These are phyloP conservation scores for Venturia carpophila DNA, from an alignment of 2,329 filamentous ascomycete species.

Conservation along the genomic window DNA sequence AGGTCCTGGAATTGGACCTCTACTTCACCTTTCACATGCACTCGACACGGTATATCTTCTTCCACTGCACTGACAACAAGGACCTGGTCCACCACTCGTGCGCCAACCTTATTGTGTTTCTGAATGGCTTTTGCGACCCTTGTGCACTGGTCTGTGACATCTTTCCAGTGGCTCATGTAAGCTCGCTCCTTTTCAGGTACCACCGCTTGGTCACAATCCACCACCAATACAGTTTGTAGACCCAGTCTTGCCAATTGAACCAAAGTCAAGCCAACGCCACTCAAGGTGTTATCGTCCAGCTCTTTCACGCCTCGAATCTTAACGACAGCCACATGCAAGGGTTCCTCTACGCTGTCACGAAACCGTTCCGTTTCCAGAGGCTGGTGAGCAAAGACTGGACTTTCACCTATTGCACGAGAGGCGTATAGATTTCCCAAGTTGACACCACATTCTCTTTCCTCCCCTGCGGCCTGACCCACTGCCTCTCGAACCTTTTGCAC, in stretches of 20 bases:
- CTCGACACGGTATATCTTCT: constrained; percentile 28
- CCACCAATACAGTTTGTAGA: constrained; percentile 70
- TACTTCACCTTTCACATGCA: constrained; percentile 30
- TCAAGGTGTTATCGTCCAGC: constrained; percentile 59
- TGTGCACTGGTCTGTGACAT: constrained; percentile 56
- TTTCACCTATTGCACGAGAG: constrained; percentile 49
- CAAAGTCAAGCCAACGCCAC: constrained; percentile 74
- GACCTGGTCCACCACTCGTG: constrained; percentile 58
- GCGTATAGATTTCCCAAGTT: constrained; percentile 56
- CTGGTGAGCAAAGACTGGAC: constrained; percentile 52
- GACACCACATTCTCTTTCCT: constrained; percentile 39
- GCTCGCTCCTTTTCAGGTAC: constrained; percentile 27
- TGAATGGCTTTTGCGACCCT: constrained; percentile 71
- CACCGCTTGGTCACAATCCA: constrained; percentile 56
- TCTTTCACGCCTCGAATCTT: constrained; percentile 70
- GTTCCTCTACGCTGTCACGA: constrained; percentile 30
- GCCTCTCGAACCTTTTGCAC: constrained; percentile 20
- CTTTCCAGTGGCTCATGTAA: constrained; percentile 29
- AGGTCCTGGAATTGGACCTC: constrained; percentile 40
- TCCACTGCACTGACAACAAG: constrained; percentile 33
- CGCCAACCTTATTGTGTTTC: constrained; percentile 57
- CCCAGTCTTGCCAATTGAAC: constrained; percentile 77
- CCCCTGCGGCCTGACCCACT: constrained; percentile 20
- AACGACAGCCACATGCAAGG: constrained; percentile 71
- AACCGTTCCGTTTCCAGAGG: constrained; percentile 31